Percentiles rank a stretch among this genome's conserved stretches.
Conservation (phyloP, 1,139 yeast genomes). For the Debaryomycetaceae sp. region DNA sequence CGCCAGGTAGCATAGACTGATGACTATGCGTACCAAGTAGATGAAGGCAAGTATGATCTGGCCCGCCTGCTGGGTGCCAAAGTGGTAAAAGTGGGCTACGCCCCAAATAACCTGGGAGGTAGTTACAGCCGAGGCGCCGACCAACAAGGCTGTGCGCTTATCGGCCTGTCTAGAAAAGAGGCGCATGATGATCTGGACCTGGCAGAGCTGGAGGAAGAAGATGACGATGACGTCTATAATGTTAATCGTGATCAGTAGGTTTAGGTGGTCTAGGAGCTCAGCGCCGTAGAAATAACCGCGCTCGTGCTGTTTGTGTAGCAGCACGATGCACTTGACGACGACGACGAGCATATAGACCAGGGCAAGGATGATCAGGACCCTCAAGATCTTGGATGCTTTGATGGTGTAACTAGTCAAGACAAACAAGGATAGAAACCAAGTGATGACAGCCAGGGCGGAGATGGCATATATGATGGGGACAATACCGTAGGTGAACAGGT, state of each 20-base stretch:
- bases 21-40: slow-evolving; percentile 65
- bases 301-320: slow-evolving; percentile 38
- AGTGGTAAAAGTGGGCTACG: slow-evolving; percentile 40
- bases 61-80: slow-evolving; percentile 31
- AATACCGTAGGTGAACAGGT: slow-evolving; percentile 44
- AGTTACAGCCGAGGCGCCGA: slow-evolving; percentile 49
- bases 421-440: slow-evolving; percentile 52
- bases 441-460: slow-evolving; percentile 55
- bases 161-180: slow-evolving; percentile 63
- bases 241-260: slow-evolving; percentile 38
- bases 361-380: slow-evolving; percentile 36
- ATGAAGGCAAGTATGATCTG: slow-evolving; percentile 70
- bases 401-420: slow-evolving; percentile 51
- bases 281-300: slow-evolving; percentile 49
- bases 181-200: slow-evolving; percentile 67
- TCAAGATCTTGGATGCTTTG: slow-evolving; percentile 40
- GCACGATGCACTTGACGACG: slow-evolving; percentile 35
- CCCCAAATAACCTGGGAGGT: slow-evolving; percentile 64
- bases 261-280: slow-evolving; percentile 35
- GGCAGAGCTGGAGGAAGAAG: slow-evolving; percentile 54
- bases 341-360: slow-evolving; percentile 44
- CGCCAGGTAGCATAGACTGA: slow-evolving; percentile 63
- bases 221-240: slow-evolving; percentile 56
- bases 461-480: slow-evolving; percentile 54
- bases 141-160: slow-evolving; percentile 50